Conservation (phyloP, 805 yeast species). For the Wickerhamiella azyma region DNA sequence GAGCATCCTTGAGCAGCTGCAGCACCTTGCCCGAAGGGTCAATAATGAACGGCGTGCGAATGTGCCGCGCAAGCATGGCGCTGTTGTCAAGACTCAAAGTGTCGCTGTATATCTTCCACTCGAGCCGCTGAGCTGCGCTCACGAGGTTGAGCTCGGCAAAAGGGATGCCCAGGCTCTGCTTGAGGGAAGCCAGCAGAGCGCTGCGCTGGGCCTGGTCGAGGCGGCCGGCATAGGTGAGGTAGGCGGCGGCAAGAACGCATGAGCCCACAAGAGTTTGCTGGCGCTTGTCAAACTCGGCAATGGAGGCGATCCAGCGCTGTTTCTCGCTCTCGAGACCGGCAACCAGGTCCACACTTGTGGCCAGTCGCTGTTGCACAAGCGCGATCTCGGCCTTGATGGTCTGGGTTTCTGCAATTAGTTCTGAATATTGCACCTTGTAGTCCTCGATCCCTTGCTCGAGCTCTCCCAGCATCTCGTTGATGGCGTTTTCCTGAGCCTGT, state of each 20-base stretch:
- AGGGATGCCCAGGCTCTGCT: conserved; percentile 13
- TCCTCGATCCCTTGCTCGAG: conserved; percentile 51
- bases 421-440: conserved; percentile 57
- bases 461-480: conserved; percentile 69
- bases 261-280: conserved; percentile 47
- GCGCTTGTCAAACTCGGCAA: conserved; percentile 36
- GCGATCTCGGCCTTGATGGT: conserved; percentile 57
- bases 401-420: conserved; percentile 67
- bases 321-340: conserved; percentile 55
- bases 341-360: conserved; percentile 47
- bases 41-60: conserved; percentile 43
- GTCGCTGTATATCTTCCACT: conserved; percentile 49
- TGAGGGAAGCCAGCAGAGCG: conserved; percentile 27
- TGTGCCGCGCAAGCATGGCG: conserved; percentile 32
- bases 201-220: conserved; percentile 38
- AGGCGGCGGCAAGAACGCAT: conserved; percentile 48
- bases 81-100: conserved; percentile 52
- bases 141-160: conserved; percentile 29
- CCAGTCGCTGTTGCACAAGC: conserved; percentile 44
- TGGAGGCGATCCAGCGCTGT: conserved; percentile 55
- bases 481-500: conserved; percentile 55
- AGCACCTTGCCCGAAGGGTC: conserved; percentile 55
- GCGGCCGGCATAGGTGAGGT: conserved; percentile 45
- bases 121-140: conserved; percentile 29
- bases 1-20: conserved; percentile 18